These are phyloP conservation scores for Thelonectria blattea DNA, from an alignment of 2,329 filamentous ascomycete species.

Conservation along the genomic window DNA sequence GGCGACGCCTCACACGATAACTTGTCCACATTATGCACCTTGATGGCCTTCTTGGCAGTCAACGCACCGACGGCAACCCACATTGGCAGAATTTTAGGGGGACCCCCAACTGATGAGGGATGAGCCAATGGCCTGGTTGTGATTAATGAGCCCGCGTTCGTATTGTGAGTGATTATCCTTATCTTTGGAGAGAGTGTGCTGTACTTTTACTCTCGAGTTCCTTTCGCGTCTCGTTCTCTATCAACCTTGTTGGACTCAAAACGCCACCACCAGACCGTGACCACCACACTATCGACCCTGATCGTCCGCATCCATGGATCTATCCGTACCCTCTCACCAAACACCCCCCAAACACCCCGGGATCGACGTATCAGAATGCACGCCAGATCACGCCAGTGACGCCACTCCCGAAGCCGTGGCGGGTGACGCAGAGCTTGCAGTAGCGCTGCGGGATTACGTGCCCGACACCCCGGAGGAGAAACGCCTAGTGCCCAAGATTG, in stretches of 20 bases:
- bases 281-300: too few species aligned
- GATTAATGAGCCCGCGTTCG: neutral
- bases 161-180: neutral
- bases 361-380: neutral
- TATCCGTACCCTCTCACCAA: neutral
- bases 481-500: slow-evolving; percentile 51
- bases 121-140: neutral
- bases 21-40: neutral
- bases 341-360: neutral
- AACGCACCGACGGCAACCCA: neutral
- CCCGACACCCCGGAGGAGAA: slow-evolving; percentile 36
- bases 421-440: slow-evolving; percentile 4
- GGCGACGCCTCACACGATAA: neutral
- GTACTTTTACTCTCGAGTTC: neutral
- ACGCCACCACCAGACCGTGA: too few species aligned
- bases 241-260: neutral
- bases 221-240: neutral
- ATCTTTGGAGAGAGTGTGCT: neutral
- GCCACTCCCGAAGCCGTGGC: neutral
- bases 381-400: too few species aligned
- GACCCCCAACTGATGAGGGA: neutral
- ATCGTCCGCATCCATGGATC: neutral
- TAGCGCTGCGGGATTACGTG: slow-evolving; percentile 16
- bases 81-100: neutral
- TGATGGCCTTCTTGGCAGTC: neutral